phyloP scores from a whole-genome alignment of 257 asterid genomes.

The Solanum tarijense region DNA sequence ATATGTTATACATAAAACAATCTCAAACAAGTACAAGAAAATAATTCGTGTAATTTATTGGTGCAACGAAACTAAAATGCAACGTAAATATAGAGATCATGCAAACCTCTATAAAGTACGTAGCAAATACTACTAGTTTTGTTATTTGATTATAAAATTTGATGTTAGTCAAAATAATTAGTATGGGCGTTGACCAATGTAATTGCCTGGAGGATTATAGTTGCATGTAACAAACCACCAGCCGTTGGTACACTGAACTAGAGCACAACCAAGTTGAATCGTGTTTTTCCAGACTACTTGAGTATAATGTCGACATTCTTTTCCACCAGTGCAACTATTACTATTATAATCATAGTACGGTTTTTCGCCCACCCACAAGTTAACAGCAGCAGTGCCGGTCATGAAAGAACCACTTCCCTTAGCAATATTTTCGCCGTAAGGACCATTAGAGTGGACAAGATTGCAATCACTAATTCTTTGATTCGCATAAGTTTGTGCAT shows the following conservation, averaged over 20 bases:
- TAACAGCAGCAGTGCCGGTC: constrained; percentile 1
- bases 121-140: no score
- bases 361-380: constrained; percentile 15
- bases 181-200: constrained; percentile 9
- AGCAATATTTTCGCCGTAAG: constrained; percentile 22
- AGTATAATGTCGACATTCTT: constrained; percentile 27
- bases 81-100: no score
- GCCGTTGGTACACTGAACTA: constrained; percentile 13
- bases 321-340: constrained; percentile 10
- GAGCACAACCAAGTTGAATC: constrained; percentile 20
- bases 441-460: constrained; percentile 16
- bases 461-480: constrained; percentile 8
- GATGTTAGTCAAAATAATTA: not conserved
- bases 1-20: no score
- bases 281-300: constrained; percentile 27
- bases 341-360: not conserved
- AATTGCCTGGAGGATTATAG: constrained; percentile 21
- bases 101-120: no score
- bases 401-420: not conserved
- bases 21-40: no score
- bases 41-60: no score
- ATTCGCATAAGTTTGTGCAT: constrained; percentile 8
- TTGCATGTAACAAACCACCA: constrained; percentile 20
- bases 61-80: no score
- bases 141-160: no score